phyloP scores from a whole-genome alignment of 2,329 filamentous ascomycete species.

The Xylariaceae sp. region DNA sequence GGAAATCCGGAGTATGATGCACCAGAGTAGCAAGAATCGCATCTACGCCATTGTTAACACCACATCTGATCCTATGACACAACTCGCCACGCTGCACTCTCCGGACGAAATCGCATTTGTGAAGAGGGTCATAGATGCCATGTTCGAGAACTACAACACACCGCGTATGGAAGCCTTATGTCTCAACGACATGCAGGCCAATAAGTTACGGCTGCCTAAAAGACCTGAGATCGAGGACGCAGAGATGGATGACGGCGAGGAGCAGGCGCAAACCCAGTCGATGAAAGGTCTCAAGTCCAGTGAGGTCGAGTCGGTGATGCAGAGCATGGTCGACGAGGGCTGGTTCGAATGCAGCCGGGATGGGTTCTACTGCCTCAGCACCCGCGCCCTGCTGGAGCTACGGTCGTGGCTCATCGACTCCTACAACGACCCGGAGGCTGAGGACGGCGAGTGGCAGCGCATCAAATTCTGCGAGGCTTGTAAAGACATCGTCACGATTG shows the following conservation, averaged over 20 bases:
- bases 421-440: slow-evolving; percentile 72
- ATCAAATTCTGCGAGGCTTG: slow-evolving; percentile 88
- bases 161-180: slow-evolving; percentile 77
- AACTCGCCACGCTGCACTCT: slow-evolving; percentile 74
- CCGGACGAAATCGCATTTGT: slow-evolving; percentile 86
- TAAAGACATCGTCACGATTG: slow-evolving; percentile 80
- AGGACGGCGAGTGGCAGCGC: slow-evolving; percentile 58
- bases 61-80: slow-evolving; percentile 75
- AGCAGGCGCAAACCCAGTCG: slow-evolving; percentile 30
- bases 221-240: slow-evolving; percentile 28
- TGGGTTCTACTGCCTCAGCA: slow-evolving; percentile 70
- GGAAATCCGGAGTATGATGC: slow-evolving; percentile 70
- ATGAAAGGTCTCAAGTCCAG: slow-evolving; percentile 61
- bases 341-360: slow-evolving; percentile 75
- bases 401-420: slow-evolving; percentile 77
- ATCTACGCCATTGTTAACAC: slow-evolving; percentile 85
- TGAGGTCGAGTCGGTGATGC: slow-evolving; percentile 70
- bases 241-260: slow-evolving; percentile 28
- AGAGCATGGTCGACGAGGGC: slow-evolving; percentile 65
- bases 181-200: slow-evolving; percentile 71
- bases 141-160: slow-evolving; percentile 88
- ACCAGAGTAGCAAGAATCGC: slow-evolving; percentile 63
- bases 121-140: slow-evolving; percentile 78
- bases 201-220: slow-evolving; percentile 58
- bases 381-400: slow-evolving; percentile 79